Conservation (phyloP, 495 filamentous ascomycete genomes). For the Hypoxylon fuscum region DNA sequence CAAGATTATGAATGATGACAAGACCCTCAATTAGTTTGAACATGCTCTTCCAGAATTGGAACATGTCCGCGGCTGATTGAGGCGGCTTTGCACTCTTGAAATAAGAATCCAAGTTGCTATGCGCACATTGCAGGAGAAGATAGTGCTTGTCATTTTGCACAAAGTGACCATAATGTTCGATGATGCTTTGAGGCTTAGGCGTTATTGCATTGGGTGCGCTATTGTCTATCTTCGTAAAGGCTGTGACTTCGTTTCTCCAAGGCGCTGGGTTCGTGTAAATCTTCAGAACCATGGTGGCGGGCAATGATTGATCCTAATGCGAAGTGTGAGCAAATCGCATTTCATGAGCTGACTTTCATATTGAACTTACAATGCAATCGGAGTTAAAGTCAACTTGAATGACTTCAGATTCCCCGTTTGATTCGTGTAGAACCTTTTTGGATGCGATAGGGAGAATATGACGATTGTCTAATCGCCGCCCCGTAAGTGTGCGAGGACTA, state of each 20-base stretch:
- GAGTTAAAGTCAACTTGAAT: not conserved
- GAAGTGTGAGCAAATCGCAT: not conserved
- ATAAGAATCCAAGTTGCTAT: not conserved
- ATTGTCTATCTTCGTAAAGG: slow-evolving; percentile 8
- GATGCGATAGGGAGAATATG: not conserved
- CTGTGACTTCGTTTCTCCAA: not conserved
- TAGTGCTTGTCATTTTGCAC: not conserved
- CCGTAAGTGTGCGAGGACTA: not conserved
- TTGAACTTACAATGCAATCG: slow-evolving; percentile 1
- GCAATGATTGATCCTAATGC: not conserved
- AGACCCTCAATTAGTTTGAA: not conserved
- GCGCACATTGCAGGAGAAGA: not conserved
- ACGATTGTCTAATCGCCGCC: not conserved
- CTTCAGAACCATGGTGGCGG: not conserved
- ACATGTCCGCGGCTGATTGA: not conserved
- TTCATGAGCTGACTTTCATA: not conserved
- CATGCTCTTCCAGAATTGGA: slow-evolving; percentile 1
- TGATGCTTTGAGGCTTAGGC: not conserved
- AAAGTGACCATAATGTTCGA: not conserved
- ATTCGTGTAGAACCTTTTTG: not conserved
- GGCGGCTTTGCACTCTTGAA: not conserved
- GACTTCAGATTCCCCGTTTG: not conserved
- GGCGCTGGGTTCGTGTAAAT: not conserved
- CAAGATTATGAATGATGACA: not conserved
- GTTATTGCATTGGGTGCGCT: not conserved